phyloP scores from a whole-genome alignment of 352 stramenopile genomes.

The Pythium sukuiense region DNA sequence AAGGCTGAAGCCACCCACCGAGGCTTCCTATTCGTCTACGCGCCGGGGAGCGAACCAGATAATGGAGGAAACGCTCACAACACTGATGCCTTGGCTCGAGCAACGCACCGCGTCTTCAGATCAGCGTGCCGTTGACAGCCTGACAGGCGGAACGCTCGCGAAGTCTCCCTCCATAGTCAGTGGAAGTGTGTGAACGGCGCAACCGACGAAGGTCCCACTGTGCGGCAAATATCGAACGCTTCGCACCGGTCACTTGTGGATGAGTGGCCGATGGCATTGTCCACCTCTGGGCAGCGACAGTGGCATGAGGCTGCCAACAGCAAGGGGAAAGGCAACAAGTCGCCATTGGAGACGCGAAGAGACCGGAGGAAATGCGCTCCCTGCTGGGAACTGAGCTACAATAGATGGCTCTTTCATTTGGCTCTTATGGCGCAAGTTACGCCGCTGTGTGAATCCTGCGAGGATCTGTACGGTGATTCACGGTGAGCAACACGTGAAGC shows the following conservation, averaged over 20 bases:
- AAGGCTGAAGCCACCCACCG: background rate
- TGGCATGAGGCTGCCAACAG: background rate
- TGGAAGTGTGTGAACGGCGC: background rate
- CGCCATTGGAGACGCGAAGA: background rate
- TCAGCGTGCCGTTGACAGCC: background rate
- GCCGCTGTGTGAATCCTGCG: too few species aligned
- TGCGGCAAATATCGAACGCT: background rate
- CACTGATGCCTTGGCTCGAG: background rate
- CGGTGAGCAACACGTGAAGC: too few species aligned
- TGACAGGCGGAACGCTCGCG: slow-evolving; percentile 1
- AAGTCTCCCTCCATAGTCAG: background rate
- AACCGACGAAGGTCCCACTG: background rate
- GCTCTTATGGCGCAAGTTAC: too few species aligned
- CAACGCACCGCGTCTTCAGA: background rate
- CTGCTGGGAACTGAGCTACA: too few species aligned
- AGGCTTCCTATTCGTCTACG: background rate
- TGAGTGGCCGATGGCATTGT: background rate
- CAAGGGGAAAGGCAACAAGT: background rate
- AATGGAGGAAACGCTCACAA: background rate
- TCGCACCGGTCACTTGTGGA: background rate
- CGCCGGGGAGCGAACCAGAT: background rate
- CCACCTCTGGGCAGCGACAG: background rate
- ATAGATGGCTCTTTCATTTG: too few species aligned
- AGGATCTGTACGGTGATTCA: too few species aligned
- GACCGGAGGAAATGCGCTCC: too few species aligned